A percentile compares a stretch with the other conserved stretches of the same genome.
phyloP scores from a whole-genome alignment of 2,329 filamentous ascomycete genomes.

The Oidium heveae region DNA sequence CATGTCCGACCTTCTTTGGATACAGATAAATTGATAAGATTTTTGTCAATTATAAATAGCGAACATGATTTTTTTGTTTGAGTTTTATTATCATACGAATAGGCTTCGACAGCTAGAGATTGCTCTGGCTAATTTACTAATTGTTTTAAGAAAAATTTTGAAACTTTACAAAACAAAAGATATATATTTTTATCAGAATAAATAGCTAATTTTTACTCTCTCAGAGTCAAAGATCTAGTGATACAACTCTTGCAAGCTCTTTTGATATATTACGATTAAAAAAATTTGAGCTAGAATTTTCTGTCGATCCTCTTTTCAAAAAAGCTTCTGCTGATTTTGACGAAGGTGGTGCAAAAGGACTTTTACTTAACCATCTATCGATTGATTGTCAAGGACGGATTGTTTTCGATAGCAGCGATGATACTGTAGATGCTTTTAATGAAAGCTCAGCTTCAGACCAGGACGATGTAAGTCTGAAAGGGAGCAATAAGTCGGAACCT shows the following conservation, averaged over 20 bases:
- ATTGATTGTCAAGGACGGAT: conserved; percentile 83
- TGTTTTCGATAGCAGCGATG: conserved; percentile 95
- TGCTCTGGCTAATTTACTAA: no score
- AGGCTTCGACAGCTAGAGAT: no score
- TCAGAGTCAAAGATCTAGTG: conserved; percentile 50
- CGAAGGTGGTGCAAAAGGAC: conserved; percentile 85
- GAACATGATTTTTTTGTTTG: no score
- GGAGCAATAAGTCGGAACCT: conserved; percentile 17
- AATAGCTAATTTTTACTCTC: not conserved
- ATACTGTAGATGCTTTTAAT: conserved; percentile 30
- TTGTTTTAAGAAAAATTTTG: no score
- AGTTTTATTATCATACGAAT: no score
- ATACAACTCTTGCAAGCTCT: conserved; percentile 75
- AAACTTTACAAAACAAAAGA: no score
- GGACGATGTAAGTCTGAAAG: conserved; percentile 40
- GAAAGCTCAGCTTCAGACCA: conserved; percentile 10
- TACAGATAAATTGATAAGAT: no score
- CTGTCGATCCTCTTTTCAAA: conserved; percentile 95
- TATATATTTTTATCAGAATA: no score
- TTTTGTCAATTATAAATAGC: no score
- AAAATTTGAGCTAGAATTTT: conserved; percentile 91
- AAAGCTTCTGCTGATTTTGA: conserved; percentile 97
- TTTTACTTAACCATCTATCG: conserved; percentile 86
- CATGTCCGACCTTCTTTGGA: no score
- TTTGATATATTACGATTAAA: conserved; percentile 80